Percentiles rank a stretch among this genome's conserved stretches.
Conservation (phyloP, 1,284 basidiomycete species). For the Trichosporon faecale region DNA sequence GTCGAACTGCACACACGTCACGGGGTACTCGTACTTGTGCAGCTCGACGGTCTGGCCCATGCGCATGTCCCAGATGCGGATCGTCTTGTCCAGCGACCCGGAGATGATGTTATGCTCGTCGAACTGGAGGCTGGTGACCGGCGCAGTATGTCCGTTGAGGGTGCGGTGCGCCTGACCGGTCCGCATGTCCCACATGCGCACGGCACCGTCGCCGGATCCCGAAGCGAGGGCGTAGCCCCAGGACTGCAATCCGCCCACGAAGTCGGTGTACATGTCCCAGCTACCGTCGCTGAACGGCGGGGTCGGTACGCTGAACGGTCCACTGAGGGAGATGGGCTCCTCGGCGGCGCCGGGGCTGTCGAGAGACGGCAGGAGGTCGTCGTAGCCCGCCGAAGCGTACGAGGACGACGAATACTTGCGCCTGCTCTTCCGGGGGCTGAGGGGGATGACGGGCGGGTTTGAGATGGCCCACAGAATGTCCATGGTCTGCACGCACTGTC, state of each 20-base stretch:
- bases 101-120: slow-evolving; percentile 91
- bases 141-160: slow-evolving; percentile 85
- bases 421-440: slow-evolving; percentile 42
- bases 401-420: slow-evolving; percentile 38
- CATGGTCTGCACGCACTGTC: slow-evolving; percentile 98
- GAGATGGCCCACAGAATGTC: slow-evolving; percentile 99
- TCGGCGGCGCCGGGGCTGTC: slow-evolving; percentile 28
- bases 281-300: slow-evolving; percentile 84
- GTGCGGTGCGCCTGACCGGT: slow-evolving; percentile 96
- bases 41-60: slow-evolving; percentile 85
- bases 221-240: slow-evolving; percentile 98
- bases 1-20: slow-evolving; percentile 93
- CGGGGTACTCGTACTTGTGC: slow-evolving; percentile 83
- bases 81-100: slow-evolving; percentile 89
- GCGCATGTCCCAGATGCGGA: slow-evolving; percentile 95
- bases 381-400: slow-evolving; percentile 54
- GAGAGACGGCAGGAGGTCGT: slow-evolving; percentile 43
- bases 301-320: slow-evolving; percentile 71
- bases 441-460: slow-evolving; percentile 65
- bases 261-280: slow-evolving; percentile 93
- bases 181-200: slow-evolving; percentile 99
- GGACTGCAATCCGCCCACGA: slow-evolving; percentile 95
- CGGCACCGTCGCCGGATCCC: slow-evolving; percentile 92
- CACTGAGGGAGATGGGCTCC: slow-evolving; percentile 50
- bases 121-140: slow-evolving; percentile 93